Base-by-base conservation (phyloP, 768 basidiomycete genomes). In the Astraeus odoratus region DNA sequence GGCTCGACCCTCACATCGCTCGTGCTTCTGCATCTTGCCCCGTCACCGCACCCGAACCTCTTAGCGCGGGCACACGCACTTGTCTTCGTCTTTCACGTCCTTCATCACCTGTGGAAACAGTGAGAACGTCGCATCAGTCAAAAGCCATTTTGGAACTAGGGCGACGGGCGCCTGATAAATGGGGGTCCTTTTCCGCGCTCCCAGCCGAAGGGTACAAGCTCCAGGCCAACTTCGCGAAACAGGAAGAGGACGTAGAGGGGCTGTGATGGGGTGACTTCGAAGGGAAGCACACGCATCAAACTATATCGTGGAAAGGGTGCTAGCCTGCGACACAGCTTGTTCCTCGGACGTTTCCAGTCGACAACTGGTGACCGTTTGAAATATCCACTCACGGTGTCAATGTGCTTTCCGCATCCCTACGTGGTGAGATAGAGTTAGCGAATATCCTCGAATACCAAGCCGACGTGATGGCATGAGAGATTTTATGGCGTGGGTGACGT, bases 391-490 rank as follows among this genome's bases (percentile, higher is more conserved):
- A 83, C 84, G 61, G 65, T 48, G 42, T 84, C 78, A 57, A 74
- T 75, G 63, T 87, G 85, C 47, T 55, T 54, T 8, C 85, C 85
- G 50, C 85, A 87, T 40, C 85, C 85, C 85, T 86, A 68, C 33
- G 30, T 40, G 50, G 29, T 10, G 36, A 40, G 41, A 22, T 20
- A 20, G 18, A 27, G 25, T 55, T 25, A 55, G 46, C 44, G 42
- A 29, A 35, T 33, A 12, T 37, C 35, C 35, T 37, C 27, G 13
- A 18, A 16, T 10, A 31, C 27, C 47, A 42, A 45, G 37, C 16
- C 37, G 37, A 34, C 29, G 41, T 33, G 13, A n/a, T n/a, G n/a
- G n/a, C n/a, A n/a, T n/a, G n/a, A n/a, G n/a, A n/a, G n/a, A n/a
- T n/a, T n/a, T n/a, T n/a, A n/a, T n/a, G n/a, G n/a, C n/a, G n/a